Conservation (phyloP, 2,329 filamentous ascomycete species). For the Colletotrichum simmondsii region DNA sequence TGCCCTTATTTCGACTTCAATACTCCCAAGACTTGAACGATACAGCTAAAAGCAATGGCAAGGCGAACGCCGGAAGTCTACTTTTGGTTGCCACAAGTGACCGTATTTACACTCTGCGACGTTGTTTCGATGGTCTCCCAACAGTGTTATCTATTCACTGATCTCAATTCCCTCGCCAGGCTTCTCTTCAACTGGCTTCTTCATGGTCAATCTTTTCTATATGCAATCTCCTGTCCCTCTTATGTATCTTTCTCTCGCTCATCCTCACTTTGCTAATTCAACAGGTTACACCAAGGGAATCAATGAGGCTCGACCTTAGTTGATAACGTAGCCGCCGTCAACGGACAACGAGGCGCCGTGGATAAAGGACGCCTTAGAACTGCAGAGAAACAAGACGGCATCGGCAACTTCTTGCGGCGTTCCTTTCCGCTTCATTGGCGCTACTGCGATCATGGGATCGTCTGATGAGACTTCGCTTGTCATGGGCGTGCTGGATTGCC, state of each 20-base stretch:
- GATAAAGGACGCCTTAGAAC: constrained; percentile 56
- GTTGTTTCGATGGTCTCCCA: not conserved
- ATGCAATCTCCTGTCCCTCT: not conserved
- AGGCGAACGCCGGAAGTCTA: not conserved
- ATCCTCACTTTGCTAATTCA: too few species aligned
- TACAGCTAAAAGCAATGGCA: not conserved
- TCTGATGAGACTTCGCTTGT: constrained; percentile 49
- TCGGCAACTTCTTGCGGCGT: constrained; percentile 59
- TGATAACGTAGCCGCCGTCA: constrained; percentile 53
- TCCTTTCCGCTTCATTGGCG: constrained; percentile 51
- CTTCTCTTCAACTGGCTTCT: not conserved
- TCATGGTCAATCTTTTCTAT: not conserved
- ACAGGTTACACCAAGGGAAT: too few species aligned
- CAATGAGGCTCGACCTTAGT: not conserved
- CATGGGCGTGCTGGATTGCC: constrained; percentile 49
- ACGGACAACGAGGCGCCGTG: constrained; percentile 55
- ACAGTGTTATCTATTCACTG: not conserved
- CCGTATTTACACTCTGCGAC: not conserved
- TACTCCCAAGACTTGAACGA: not conserved
- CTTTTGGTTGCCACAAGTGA: not conserved
- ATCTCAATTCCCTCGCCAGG: not conserved
- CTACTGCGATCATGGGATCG: constrained; percentile 44
- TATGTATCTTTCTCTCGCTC: not conserved
- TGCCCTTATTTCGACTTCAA: not conserved
- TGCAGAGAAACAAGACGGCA: constrained; percentile 55